Base-by-base conservation (phyloP, 257 asterid species). In the Cruciata laevipes region DNA sequence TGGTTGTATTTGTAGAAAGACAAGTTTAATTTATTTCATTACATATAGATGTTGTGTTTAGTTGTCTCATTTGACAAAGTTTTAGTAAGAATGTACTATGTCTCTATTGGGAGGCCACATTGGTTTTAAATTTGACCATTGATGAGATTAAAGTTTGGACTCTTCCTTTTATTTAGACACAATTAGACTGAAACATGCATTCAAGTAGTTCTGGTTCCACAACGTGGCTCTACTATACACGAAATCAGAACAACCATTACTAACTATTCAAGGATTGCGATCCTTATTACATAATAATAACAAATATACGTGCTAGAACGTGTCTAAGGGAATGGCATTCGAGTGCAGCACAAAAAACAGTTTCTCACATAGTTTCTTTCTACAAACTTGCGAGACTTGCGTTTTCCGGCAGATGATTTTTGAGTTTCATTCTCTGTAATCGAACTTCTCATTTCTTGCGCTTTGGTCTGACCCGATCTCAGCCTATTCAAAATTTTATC, bases 401-500 rank as follows among this genome's bases (percentile, higher is more conserved):
- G 59, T 32, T 71, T 77, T 16, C 25, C 57, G 64, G 56, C 52
- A 6, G 78, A 65, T 63, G 84, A 68, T 47, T 25, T 73, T 37
- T 56, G 72, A 11, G 61, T 78, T 68, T 71, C 79, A 40, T 40
- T 69, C 35, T 77, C 83, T 2, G 75, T 35, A 9, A 73, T 25
- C 3, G 80, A 77, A 75, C 77, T 79, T 72, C 96, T 86, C 95
- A 82, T 83, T 23, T 71, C 81, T 78, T 81, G 80, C 0, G 95
- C 95, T 77, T 81, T 90, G 65, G 61, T 68, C 81, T 84, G 83
- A 0, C 88, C 86, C 17, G 68, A 73, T 77, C 78, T 77, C 53
- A 89, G 81, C 81, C 80, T 84, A 76, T 82, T 85, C 78, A 78
- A 63, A 63, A 89, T 85, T 72, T 80, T 87, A 73, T 89, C 91